Evolutionary conservation across 2,329 filamentous ascomycete genomes (phyloP).

Genomic region (Aspergillus japonicus): DNA sequence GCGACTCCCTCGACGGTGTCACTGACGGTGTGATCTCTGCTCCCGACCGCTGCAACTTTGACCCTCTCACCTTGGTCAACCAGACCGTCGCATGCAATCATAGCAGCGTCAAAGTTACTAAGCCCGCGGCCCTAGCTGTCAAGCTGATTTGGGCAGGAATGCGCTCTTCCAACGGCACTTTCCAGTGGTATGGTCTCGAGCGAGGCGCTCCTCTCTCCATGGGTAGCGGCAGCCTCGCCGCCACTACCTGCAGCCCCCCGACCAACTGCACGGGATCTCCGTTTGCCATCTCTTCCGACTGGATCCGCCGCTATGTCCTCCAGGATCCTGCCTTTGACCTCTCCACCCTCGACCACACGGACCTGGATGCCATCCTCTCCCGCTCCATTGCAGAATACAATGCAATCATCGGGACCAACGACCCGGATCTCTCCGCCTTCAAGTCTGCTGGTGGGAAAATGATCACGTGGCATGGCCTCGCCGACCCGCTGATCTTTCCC

Average conservation of each 20-base stretch:
- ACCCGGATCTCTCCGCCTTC: constrained; percentile 42
- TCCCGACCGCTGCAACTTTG: constrained; percentile 20
- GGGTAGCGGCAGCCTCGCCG: constrained; percentile 17
- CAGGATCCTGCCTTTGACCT: constrained; percentile 33
- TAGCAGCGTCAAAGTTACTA: constrained; percentile 24
- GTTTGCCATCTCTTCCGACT: constrained; percentile 32
- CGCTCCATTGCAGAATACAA: constrained; percentile 30
- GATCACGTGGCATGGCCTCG: constrained; percentile 45
- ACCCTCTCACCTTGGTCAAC: constrained; percentile 24
- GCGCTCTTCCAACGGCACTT: constrained; percentile 17
- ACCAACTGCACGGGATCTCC: constrained; percentile 25
- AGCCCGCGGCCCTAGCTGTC: constrained; percentile 27
- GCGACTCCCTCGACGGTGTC: background rate
- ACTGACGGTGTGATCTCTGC: background rate
- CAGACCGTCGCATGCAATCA: constrained; percentile 19
- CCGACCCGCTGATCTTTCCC: constrained; percentile 40
- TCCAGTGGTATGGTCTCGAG: constrained; percentile 36
- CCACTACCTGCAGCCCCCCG: constrained; percentile 25
- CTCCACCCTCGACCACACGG: constrained; percentile 28
- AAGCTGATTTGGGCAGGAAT: constrained; percentile 34
- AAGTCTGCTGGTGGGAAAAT: constrained; percentile 41
- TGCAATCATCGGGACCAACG: constrained; percentile 36
- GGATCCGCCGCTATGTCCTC: constrained; percentile 36
- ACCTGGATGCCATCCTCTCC: constrained; percentile 26
- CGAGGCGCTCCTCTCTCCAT: constrained; percentile 24